Conservation (phyloP, 176 grass and related monocot species). For the Ananas comosus region DNA sequence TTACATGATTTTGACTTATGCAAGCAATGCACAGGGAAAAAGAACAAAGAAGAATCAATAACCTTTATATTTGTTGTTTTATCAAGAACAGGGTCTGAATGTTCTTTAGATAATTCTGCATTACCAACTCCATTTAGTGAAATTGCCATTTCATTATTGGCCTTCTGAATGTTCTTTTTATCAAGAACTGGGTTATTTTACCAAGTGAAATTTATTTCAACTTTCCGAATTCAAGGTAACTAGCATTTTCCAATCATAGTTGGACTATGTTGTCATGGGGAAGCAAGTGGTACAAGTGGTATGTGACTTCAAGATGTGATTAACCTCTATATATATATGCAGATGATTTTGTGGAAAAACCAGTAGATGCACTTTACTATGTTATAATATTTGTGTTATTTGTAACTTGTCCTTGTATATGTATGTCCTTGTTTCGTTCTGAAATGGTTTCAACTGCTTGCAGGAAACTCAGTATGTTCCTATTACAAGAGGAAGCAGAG, state of each 20-base stretch:
- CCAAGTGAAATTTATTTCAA: no score
- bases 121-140: no score
- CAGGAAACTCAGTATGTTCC: slow-evolving; percentile 98
- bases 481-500: slow-evolving; percentile 87
- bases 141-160: no score
- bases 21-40: no score
- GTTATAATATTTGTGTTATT: slow-evolving; percentile 5
- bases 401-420: slow-evolving; percentile 9
- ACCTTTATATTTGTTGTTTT: no score
- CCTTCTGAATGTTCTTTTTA: no score
- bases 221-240: neutral
- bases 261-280: neutral
- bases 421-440: slow-evolving; percentile 11
- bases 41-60: no score
- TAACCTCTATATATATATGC: neutral
- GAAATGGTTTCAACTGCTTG: slow-evolving; percentile 26
- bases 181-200: no score
- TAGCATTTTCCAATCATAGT: neutral
- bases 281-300: neutral
- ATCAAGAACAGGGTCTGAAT: no score
- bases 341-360: neutral
- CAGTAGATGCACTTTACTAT: neutral
- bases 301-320: neutral
- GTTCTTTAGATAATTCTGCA: no score
- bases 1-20: no score